Evolutionary conservation across 1,139 yeast species (phyloP).

Genomic region (Yamadazyma aaseri): DNA sequence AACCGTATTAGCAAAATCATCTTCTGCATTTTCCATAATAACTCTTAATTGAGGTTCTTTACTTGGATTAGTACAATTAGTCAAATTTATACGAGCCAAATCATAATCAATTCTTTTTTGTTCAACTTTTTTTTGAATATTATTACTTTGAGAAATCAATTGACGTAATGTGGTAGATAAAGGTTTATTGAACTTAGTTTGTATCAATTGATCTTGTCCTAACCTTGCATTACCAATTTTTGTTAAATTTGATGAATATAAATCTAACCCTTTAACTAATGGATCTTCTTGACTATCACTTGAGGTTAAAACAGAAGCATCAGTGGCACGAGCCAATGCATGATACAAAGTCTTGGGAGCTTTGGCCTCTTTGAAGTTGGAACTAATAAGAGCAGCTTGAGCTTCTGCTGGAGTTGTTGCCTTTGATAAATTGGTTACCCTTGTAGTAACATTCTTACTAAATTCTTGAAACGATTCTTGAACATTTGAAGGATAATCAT

Average conservation of each 20-base stretch:
- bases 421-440: conserved; percentile 67
- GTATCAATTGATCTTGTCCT: conserved; percentile 77
- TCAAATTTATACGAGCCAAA: conserved; percentile 65
- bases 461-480: conserved; percentile 76
- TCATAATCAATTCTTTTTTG: conserved; percentile 79
- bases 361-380: conserved; percentile 50
- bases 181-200: conserved; percentile 67
- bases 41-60: conserved; percentile 75
- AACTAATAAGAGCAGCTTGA: conserved; percentile 65
- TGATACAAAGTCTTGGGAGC: conserved; percentile 86
- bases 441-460: conserved; percentile 63
- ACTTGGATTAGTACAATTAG: conserved; percentile 69
- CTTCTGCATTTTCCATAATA: conserved; percentile 82
- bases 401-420: conserved; percentile 84
- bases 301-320: conserved; percentile 49
- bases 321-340: conserved; percentile 78
- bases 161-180: conserved; percentile 63
- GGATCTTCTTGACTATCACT: conserved; percentile 44
- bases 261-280: conserved; percentile 42
- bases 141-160: conserved; percentile 63
- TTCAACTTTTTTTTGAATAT: conserved; percentile 74
- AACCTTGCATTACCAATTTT: conserved; percentile 82
- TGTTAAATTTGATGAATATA: conserved; percentile 44
- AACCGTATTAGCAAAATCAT: conserved; percentile 85
- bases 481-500: conserved; percentile 81